phyloP scores from a whole-genome alignment of 352 stramenopile species.

The Halophytophthora polymorphica region DNA sequence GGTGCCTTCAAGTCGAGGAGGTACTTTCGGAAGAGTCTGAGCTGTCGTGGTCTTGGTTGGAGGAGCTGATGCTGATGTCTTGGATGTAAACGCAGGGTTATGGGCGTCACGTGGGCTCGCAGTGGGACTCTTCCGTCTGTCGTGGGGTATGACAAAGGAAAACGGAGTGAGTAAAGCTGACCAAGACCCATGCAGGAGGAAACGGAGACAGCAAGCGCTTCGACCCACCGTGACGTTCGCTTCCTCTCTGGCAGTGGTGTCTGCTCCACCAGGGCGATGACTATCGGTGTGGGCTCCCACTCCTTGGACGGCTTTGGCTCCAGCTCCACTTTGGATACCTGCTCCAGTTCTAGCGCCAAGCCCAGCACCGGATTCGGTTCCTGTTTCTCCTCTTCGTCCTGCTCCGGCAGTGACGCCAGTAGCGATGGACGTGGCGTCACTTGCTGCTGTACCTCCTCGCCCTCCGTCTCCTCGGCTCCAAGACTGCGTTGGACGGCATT shows the following conservation, averaged over 20 bases:
- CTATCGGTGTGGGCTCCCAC: not conserved
- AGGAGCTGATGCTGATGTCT: constrained; percentile 4
- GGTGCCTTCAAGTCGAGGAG: not conserved
- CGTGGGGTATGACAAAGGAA: not conserved
- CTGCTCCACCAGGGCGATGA: constrained; percentile 4
- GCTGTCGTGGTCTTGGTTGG: not conserved
- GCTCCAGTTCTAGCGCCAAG: too few relatives aligned
- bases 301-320: not conserved
- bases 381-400: too few relatives aligned
- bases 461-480: constrained; percentile 13
- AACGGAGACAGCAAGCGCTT: not conserved
- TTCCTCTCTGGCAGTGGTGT: constrained; percentile 17
- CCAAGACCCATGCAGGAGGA: not conserved
- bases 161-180: not conserved
- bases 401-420: not conserved
- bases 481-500: constrained; percentile 8
- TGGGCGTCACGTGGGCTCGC: constrained; percentile 22
- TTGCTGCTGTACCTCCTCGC: constrained; percentile 12
- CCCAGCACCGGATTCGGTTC: too few relatives aligned
- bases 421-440: not conserved
- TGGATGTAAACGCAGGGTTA: constrained; percentile 6
- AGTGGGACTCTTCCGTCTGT: constrained; percentile 25
- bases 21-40: not conserved
- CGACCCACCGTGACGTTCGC: constrained; percentile 11
- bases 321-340: not conserved